A percentile compares a stretch with the other conserved stretches of the same genome.
Evolutionary conservation across 2,329 filamentous ascomycete species (phyloP).

Genomic region (Pezicula radicicola): DNA sequence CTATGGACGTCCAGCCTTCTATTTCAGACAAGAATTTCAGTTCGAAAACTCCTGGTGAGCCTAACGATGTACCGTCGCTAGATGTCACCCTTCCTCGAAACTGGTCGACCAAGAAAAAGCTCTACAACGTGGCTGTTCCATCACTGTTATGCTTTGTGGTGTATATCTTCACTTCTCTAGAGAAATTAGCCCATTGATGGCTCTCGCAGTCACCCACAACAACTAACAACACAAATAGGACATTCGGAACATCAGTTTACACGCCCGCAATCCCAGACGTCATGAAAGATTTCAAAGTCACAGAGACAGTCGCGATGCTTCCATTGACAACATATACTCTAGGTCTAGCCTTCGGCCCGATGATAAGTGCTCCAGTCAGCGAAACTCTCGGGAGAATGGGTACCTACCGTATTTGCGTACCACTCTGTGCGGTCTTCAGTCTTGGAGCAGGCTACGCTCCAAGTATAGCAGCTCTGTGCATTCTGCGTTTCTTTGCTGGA

Average conservation of each 20-base stretch:
- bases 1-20: no score
- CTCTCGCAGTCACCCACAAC: no score
- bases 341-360: conserved; percentile 58
- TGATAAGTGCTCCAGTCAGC: conserved; percentile 57
- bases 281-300: conserved; percentile 39
- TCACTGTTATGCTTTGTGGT: no score
- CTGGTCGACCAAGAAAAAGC: no score
- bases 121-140: no score
- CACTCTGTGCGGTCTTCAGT: conserved; percentile 54
- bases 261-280: conserved; percentile 43
- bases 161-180: no score
- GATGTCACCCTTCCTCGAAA: no score
- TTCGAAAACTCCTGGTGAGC: no score
- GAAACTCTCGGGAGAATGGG: conserved; percentile 53
- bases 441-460: conserved; percentile 55
- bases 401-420: conserved; percentile 39
- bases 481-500: conserved; percentile 55
- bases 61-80: no score
- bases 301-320: conserved; percentile 40
- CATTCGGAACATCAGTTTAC: conserved; percentile 45
- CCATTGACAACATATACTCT: conserved; percentile 57
- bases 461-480: conserved; percentile 46
- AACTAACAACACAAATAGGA: conserved; percentile 15
- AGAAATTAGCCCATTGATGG: no score
- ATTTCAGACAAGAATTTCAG: no score